These are phyloP conservation scores for Phoenix dactylifera DNA, from an alignment of 176 grass and related monocot genomes.

Conservation along the genomic window DNA sequence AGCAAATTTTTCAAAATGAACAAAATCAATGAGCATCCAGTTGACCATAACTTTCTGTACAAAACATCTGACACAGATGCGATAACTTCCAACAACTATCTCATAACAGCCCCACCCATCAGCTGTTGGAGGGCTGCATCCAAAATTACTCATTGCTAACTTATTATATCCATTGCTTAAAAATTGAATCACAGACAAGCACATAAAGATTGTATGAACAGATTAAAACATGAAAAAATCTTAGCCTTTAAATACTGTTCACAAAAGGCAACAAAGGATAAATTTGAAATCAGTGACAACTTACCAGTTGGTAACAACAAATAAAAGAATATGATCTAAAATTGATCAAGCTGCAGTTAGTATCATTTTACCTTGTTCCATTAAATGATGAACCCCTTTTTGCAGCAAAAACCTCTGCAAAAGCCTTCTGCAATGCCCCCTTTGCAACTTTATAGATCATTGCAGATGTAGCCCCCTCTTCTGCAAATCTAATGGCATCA, in stretches of 20 bases:
- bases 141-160: too few relatives aligned
- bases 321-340: neutral
- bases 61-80: too few relatives aligned
- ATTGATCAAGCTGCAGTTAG: neutral
- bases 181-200: too few relatives aligned
- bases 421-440: constrained; percentile 39
- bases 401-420: constrained; percentile 32
- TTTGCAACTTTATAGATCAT: constrained; percentile 43
- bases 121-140: too few relatives aligned
- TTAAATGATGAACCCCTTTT: constrained; percentile 23
- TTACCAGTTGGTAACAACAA: neutral
- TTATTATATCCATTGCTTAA: too few relatives aligned
- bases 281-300: neutral
- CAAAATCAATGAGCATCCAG: too few relatives aligned
- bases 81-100: too few relatives aligned
- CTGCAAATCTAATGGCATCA: constrained; percentile 46
- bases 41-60: too few relatives aligned
- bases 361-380: constrained; percentile 15
- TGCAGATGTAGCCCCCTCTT: constrained; percentile 39
- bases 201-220: too few relatives aligned
- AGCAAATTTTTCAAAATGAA: too few relatives aligned
- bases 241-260: neutral
- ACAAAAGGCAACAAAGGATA: neutral
- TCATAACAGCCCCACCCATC: too few relatives aligned
- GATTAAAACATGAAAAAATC: too few relatives aligned